Evolutionary conservation across 1,284 basidiomycete genomes (phyloP), one percentile per base, ranked within the genome.

Genomic region (Apiotrichum mycotoxinovorans): DNA sequence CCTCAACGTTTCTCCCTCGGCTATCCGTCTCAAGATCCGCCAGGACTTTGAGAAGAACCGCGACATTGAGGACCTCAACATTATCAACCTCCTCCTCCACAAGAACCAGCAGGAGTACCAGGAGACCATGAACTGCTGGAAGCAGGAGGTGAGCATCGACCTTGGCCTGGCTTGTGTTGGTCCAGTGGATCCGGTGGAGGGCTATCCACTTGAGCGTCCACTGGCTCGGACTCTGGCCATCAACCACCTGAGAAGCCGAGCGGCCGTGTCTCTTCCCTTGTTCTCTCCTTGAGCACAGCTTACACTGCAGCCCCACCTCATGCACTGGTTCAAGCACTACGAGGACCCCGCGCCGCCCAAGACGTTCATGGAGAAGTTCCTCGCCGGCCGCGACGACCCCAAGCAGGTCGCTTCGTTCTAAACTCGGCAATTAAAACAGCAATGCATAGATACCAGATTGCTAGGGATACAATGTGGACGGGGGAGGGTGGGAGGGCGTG

Each of bases 111-210:
- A 87, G 78, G 93, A 97, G 69, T 93, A 86, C 73, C 96, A 98
- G 81, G 96, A 94, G 82, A 88, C 88, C 47, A 83, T 96, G 82
- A 97, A 97, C 74, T 84, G 83, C 66, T 97, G 93, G 93, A 94
- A 94, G 76, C 88, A 90, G 80, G 75, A 79, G 65, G 78, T 79
- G 66, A 64, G 76, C n/a, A n/a, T n/a, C n/a, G n/a, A n/a, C n/a
- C n/a, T 69, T 12, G 11, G 3, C 34, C 7, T 34, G 5, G 45
- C 2, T 25, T 22, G 7, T 23, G 18, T 23, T 18, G 20, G 7
- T 18, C n/a, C 8, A 4, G 20, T n/a, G 40, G 18, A 37, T 7
- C 14, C 11, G 35, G 35, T 37, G 9, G 33, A 34, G 33, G 33
- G 8, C 17, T 18, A 14, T 34, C 8, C 14, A 14, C 2, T 18